Conservation (phyloP, 2,329 filamentous ascomycete species). For the Neonectria faginata region DNA sequence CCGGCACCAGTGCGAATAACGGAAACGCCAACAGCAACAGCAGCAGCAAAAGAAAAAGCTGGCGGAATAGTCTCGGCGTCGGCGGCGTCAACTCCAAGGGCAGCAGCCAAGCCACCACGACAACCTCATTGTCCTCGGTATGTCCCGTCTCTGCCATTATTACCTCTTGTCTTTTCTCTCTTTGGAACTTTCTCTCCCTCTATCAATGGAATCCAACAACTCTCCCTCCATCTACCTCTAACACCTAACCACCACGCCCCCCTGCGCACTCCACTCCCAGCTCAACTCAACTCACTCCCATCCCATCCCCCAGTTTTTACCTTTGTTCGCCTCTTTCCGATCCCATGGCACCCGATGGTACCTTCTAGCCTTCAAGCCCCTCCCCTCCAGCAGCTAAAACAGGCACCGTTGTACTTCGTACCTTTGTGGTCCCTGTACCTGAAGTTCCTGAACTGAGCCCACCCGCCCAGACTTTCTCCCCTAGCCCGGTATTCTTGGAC, state of each 20-base stretch:
- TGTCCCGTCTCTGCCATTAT: constrained; percentile 5
- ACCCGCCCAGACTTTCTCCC: constrained; percentile 13
- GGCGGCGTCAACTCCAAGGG: neutral
- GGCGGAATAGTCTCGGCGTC: constrained; percentile 2
- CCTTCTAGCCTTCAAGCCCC: constrained; percentile 15
- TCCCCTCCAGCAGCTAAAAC: too few species aligned
- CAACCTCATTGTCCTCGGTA: constrained; percentile 11
- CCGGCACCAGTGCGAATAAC: too few species aligned
- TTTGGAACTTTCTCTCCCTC: neutral
- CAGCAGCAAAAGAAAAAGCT: neutral
- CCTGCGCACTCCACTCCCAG: neutral
- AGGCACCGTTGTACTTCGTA: neutral
- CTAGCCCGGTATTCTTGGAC: constrained; percentile 14
- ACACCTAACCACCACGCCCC: neutral
- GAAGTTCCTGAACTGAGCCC: constrained; percentile 6
- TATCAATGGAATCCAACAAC: neutral
- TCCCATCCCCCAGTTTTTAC: neutral
- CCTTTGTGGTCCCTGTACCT: constrained; percentile 21
- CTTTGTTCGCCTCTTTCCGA: constrained; percentile 6
- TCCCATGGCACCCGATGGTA: constrained; percentile 20
- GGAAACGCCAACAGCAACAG: neutral
- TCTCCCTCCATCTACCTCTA: neutral
- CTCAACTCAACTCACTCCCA: neutral
- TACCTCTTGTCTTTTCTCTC: neutral
- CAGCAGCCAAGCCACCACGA: constrained; percentile 10